Conservation (phyloP, 441 rosid species). For the Gossypium schwendimanii region DNA sequence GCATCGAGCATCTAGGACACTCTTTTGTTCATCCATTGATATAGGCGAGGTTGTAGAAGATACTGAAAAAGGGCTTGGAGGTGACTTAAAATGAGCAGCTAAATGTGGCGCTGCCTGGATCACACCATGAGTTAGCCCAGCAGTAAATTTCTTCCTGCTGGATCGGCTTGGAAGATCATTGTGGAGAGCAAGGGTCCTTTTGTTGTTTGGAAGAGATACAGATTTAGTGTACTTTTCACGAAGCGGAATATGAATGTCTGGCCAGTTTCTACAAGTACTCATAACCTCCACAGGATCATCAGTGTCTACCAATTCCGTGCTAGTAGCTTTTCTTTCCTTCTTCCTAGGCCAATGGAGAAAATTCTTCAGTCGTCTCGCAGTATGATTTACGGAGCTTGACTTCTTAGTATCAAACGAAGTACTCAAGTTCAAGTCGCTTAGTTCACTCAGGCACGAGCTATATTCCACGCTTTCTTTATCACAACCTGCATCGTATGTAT, state of each 20-base stretch:
- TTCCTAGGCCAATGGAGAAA: slow-evolving; percentile 61
- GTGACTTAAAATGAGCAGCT: slow-evolving; percentile 27
- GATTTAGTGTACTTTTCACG: slow-evolving; percentile 52
- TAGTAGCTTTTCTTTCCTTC: slow-evolving; percentile 35
- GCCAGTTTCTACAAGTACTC: slow-evolving; percentile 13
- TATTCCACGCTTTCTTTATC: slow-evolving; percentile 42
- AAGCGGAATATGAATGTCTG: slow-evolving; percentile 48
- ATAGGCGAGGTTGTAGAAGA: slow-evolving; percentile 38
- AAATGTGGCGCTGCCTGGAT: slow-evolving; percentile 46
- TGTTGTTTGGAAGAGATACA: slow-evolving; percentile 33
- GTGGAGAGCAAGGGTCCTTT: slow-evolving; percentile 33
- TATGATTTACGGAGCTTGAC: slow-evolving; percentile 34
- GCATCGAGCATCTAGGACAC: slow-evolving; percentile 13
- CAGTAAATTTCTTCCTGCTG: slow-evolving; percentile 52
- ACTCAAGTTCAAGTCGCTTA: slow-evolving; percentile 25
- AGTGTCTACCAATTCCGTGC: slow-evolving; percentile 24
- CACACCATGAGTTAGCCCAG: slow-evolving; percentile 68
- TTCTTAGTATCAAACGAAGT: slow-evolving; percentile 22
- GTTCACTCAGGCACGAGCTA: slow-evolving; percentile 45
- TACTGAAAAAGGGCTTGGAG: slow-evolving; percentile 30
- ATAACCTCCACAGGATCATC: slow-evolving; percentile 22
- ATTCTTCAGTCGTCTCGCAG: slow-evolving; percentile 54
- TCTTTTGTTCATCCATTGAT: slow-evolving; percentile 30
- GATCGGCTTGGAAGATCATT: slow-evolving; percentile 70
- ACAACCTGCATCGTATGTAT: slow-evolving; percentile 24